Conservation (phyloP, 2,329 filamentous ascomycete species). For the Tolypocladium ophioglossoides region DNA sequence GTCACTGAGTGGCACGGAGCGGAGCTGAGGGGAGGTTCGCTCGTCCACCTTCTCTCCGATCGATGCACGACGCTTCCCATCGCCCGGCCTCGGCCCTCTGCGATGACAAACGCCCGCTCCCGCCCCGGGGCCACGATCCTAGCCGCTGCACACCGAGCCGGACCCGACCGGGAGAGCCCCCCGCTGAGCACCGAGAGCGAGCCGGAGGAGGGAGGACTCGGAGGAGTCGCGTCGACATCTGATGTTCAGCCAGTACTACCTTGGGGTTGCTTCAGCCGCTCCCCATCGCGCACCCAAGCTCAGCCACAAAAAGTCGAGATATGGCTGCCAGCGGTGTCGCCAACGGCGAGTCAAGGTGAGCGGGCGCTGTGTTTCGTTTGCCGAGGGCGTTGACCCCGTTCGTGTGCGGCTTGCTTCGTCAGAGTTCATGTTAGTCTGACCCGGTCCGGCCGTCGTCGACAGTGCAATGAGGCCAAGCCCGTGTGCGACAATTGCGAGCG, state of each 20-base stretch:
- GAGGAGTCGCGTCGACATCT: background rate
- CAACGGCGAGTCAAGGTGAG: conserved; percentile 8
- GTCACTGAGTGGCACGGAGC: too few relatives aligned
- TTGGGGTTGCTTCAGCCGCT: background rate
- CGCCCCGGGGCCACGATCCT: background rate
- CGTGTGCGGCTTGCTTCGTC: too few relatives aligned
- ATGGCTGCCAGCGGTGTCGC: conserved; percentile 10
- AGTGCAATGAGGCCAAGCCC: conserved; percentile 11
- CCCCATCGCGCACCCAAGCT: conserved; percentile 6
- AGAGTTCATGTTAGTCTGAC: too few relatives aligned
- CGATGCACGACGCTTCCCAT: background rate
- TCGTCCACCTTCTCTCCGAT: too few relatives aligned
- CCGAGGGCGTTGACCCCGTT: too few relatives aligned
- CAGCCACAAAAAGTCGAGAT: conserved; percentile 11
- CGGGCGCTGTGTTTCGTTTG: background rate
- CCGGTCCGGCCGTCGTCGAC: background rate
- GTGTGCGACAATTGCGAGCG: conserved; percentile 8
- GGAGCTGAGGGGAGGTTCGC: too few relatives aligned
- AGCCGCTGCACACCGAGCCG: background rate
- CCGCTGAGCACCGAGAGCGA: too few relatives aligned
- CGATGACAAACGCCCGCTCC: background rate
- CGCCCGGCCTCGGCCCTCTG: background rate
- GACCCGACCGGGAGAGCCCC: too few relatives aligned
- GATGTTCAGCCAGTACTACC: conserved; percentile 8
- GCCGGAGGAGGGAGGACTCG: too few relatives aligned